These are phyloP conservation scores for Sanghuangporus weigelae DNA, from an alignment of 1,284 basidiomycete species.

Conservation along the genomic window DNA sequence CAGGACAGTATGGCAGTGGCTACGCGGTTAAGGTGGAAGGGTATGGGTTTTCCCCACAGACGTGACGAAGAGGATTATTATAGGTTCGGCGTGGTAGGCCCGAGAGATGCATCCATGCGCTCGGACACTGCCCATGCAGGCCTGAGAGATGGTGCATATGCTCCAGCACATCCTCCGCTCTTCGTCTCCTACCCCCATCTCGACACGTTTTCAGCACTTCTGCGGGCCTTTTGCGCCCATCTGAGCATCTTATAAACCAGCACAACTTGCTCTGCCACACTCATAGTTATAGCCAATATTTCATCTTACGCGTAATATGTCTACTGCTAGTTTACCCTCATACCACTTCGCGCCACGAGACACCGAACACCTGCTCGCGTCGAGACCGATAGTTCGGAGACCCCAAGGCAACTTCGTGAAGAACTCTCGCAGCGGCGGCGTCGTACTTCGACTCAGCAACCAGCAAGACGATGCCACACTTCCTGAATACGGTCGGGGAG, in stretches of 20 bases:
- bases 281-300: neutral
- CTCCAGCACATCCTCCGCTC: slow-evolving; percentile 2
- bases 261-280: neutral
- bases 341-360: slow-evolving; percentile 49
- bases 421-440: slow-evolving; percentile 48
- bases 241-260: neutral
- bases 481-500: slow-evolving; percentile 54
- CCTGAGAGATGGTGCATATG: slow-evolving; percentile 12
- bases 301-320: slow-evolving; percentile 28
- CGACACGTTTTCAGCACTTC: neutral
- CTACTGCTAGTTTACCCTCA: slow-evolving; percentile 39
- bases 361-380: slow-evolving; percentile 49
- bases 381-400: slow-evolving; percentile 33
- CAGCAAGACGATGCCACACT: slow-evolving; percentile 45
- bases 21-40: neutral
- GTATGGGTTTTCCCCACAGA: slow-evolving; percentile 8
- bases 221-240: neutral
- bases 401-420: slow-evolving; percentile 52
- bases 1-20: neutral
- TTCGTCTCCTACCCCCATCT: neutral
- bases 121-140: neutral
- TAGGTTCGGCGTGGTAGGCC: slow-evolving; percentile 1
- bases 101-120: neutral
- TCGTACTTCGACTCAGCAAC: slow-evolving; percentile 44
- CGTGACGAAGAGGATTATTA: neutral